Percentiles rank a stretch among this genome's conserved stretches.
Conservation (phyloP, 108 stramenopile genomes). For the Nannochloropsis gaditana region DNA sequence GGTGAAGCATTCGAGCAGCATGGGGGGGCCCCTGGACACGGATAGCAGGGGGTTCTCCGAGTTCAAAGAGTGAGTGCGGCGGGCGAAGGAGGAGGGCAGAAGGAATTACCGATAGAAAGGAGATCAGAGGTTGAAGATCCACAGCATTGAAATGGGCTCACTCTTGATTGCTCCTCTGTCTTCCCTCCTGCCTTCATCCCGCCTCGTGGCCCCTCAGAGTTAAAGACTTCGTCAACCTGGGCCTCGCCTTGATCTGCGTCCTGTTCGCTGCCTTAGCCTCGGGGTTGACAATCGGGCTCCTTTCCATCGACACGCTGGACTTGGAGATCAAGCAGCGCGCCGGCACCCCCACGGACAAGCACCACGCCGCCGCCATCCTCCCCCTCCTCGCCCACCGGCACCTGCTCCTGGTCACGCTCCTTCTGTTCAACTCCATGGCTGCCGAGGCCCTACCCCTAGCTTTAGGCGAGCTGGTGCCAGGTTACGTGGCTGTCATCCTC, state of each 20-base stretch:
- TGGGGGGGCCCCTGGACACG: no score
- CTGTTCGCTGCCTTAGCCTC: slow-evolving; percentile 73
- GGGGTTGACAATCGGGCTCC: slow-evolving; percentile 83
- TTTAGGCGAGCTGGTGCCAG: slow-evolving; percentile 74
- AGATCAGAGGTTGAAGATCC: no score
- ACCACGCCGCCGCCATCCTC: slow-evolving; percentile 43
- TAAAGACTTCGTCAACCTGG: not conserved
- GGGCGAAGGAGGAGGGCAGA: no score
- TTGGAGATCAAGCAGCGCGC: slow-evolving; percentile 55
- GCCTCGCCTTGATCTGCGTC: slow-evolving; percentile 57
- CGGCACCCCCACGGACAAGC: slow-evolving; percentile 43
- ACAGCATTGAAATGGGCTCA: no score
- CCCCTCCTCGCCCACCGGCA: slow-evolving; percentile 65
- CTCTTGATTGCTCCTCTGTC: no score
- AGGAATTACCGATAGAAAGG: no score
- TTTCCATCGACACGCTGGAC: slow-evolving; percentile 73
- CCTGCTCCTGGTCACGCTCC: slow-evolving; percentile 77
- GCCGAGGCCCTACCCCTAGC: slow-evolving; percentile 77
- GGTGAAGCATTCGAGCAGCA: no score
- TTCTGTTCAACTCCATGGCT: slow-evolving; percentile 72
- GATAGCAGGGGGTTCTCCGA: no score
- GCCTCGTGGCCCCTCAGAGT: not conserved
- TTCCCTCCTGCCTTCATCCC: no score
- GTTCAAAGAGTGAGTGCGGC: no score
- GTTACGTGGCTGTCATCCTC: slow-evolving; percentile 68